Percentiles rank a stretch among this genome's conserved stretches.
These are phyloP conservation scores for Podaxis rugospora DNA, from an alignment of 768 basidiomycete species.

Conservation along the genomic window DNA sequence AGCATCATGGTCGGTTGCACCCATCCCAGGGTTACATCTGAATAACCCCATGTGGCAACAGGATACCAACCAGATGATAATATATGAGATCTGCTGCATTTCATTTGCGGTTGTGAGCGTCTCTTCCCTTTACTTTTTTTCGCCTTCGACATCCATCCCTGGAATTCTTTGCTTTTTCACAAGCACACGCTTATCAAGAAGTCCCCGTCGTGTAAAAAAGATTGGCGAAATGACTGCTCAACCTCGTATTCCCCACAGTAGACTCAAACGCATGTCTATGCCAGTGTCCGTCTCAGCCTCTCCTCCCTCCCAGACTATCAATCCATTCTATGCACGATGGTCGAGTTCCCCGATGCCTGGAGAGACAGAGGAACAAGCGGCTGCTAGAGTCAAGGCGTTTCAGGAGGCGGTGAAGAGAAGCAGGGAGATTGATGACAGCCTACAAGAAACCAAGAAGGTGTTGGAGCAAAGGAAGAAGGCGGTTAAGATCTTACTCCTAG, in stretches of 20 bases:
- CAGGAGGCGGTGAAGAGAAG: slow-evolving; percentile 41
- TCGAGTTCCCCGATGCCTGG: slow-evolving; percentile 22
- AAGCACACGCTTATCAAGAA: background rate
- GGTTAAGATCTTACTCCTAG: slow-evolving; percentile 52
- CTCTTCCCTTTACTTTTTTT: background rate
- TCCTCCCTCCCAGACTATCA: slow-evolving; percentile 14
- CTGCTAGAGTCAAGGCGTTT: slow-evolving; percentile 26
- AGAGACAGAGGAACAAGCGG: slow-evolving; percentile 31
- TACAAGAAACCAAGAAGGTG: slow-evolving; percentile 39
- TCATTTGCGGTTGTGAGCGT: background rate
- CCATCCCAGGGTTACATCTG: background rate
- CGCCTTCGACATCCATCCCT: background rate
- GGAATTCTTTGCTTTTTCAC: background rate
- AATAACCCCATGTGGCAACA: slow-evolving; percentile 6
- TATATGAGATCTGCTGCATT: slow-evolving; percentile 3
- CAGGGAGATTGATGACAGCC: slow-evolving; percentile 43
- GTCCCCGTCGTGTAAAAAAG: background rate
- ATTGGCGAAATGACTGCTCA: background rate
- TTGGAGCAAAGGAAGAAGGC: slow-evolving; percentile 47
- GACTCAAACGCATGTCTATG: slow-evolving; percentile 5
- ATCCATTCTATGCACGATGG: slow-evolving; percentile 24
- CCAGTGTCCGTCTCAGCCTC: background rate
- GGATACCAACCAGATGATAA: background rate
- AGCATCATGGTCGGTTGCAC: background rate
- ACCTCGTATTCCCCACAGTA: background rate